These are phyloP conservation scores for Komagataella pastoris DNA, from an alignment of 805 yeast species.

Conservation along the genomic window DNA sequence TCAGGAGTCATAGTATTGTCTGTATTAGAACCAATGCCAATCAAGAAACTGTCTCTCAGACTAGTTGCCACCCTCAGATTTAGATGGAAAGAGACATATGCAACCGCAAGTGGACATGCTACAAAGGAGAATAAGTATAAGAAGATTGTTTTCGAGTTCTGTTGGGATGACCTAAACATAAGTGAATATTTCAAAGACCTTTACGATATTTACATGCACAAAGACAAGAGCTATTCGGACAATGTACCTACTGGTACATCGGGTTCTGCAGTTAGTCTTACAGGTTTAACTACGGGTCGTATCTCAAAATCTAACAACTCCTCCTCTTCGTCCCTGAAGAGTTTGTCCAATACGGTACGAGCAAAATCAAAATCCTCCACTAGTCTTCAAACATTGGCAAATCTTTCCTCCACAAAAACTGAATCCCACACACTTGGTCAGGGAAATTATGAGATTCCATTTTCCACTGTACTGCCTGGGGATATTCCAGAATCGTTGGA, in stretches of 20 bases:
- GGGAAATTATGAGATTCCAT: slow-evolving; percentile 89
- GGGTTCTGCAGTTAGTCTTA: slow-evolving; percentile 4
- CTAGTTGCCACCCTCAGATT: slow-evolving; percentile 56
- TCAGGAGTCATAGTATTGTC: slow-evolving; percentile 71
- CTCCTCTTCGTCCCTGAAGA: slow-evolving; percentile 29
- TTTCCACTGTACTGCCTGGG: slow-evolving; percentile 77
- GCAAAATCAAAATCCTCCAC: slow-evolving; percentile 24
- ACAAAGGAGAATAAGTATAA: slow-evolving; percentile 39
- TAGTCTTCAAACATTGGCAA: slow-evolving; percentile 11
- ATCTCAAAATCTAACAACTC: slow-evolving; percentile 22
- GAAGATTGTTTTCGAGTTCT: slow-evolving; percentile 57
- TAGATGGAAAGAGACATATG: slow-evolving; percentile 45
- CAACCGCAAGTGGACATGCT: slow-evolving; percentile 28
- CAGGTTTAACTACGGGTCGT: slow-evolving; percentile 17
- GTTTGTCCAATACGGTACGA: slow-evolving; percentile 8
- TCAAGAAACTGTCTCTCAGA: slow-evolving; percentile 51
- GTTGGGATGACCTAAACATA: slow-evolving; percentile 61
- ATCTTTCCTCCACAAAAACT: slow-evolving; percentile 5
- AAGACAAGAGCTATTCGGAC: not conserved
- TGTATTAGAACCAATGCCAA: slow-evolving; percentile 58
- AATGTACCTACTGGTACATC: not conserved
- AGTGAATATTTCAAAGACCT: slow-evolving; percentile 17
- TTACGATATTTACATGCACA: slow-evolving; percentile 1
- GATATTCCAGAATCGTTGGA: slow-evolving; percentile 77
- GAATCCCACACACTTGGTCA: slow-evolving; percentile 32